These are phyloP conservation scores for Arabidopsis arenosa DNA, from an alignment of 345 rosid species.

Conservation along the genomic window DNA sequence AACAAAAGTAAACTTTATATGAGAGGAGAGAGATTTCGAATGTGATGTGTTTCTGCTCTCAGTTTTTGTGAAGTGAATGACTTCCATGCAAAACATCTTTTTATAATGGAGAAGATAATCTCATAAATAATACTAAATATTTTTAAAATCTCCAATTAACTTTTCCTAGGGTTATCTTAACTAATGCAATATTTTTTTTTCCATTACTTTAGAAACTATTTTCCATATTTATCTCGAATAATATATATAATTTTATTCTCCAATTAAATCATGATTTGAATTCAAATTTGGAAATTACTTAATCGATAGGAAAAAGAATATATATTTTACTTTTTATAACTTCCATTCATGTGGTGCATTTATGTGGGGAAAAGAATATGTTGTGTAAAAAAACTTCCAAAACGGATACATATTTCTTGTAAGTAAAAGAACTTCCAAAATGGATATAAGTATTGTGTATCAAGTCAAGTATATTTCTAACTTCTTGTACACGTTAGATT, in stretches of 20 bases:
- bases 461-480: too few relatives aligned
- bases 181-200: not conserved
- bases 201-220: not conserved
- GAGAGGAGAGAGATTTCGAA: not conserved
- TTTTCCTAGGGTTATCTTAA: not conserved
- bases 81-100: not conserved
- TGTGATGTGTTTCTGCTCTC: not conserved
- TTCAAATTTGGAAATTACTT: not conserved
- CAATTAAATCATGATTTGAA: not conserved
- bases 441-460: not conserved
- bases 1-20: not conserved
- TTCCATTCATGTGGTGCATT: not conserved
- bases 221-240: not conserved
- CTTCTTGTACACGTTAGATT: too few relatives aligned
- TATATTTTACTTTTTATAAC: not conserved
- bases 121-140: not conserved
- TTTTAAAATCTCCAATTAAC: not conserved
- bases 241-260: not conserved
- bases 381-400: not conserved
- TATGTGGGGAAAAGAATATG: not conserved
- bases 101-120: not conserved
- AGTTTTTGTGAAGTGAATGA: not conserved
- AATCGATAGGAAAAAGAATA: not conserved
- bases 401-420: not conserved
- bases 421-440: not conserved